Base-by-base conservation (phyloP, 192 early-diverging fungal genomes). In the Phycomyces nitens region DNA sequence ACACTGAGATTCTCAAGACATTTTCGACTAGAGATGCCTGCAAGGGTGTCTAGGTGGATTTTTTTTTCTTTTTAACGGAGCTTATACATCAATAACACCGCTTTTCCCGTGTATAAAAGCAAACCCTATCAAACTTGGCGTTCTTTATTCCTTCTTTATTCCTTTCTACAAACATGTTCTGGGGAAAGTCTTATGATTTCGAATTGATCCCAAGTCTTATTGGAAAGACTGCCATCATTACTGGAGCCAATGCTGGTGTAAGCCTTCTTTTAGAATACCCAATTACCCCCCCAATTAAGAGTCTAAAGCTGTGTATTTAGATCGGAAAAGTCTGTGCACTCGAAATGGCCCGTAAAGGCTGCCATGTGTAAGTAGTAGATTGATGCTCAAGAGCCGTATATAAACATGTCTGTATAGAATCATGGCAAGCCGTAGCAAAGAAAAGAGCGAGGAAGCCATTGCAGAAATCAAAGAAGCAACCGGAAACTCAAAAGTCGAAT, bases 241-340 rank as follows among this genome's bases (percentile, higher is more conserved):
- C 79, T 6, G 83, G 83, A 2, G 75, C 70, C 14, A 82, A 76
- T 39, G 50, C 71, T 12, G 83, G 83, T 42, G 65, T 65, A 63
- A 63, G 60, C 43, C 38, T n/a, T 14, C 20, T 27, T 11, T 12
- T 1, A 23, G n/a, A n/a, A n/a, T n/a, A n/a, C n/a, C n/a, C n/a
- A n/a, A n/a, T n/a, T n/a, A n/a, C n/a, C n/a, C n/a, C n/a, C n/a
- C n/a, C n/a, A n/a, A n/a, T n/a, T n/a, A n/a, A n/a, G n/a, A n/a
- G n/a, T n/a, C n/a, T n/a, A n/a, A n/a, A n/a, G n/a, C n/a, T n/a
- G n/a, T n/a, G n/a, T n/a, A n/a, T 49, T 7, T 64, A 72, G 71
- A 65, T 72, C 29, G 71, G 71, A n/a, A 62, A 49, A 52, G 56
- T 59, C 11, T 62, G 60, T 53, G 65, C 71, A 0, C 18, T 62